Conservation (phyloP, 306 rosid species). For the Gastrolobium bilobum region DNA sequence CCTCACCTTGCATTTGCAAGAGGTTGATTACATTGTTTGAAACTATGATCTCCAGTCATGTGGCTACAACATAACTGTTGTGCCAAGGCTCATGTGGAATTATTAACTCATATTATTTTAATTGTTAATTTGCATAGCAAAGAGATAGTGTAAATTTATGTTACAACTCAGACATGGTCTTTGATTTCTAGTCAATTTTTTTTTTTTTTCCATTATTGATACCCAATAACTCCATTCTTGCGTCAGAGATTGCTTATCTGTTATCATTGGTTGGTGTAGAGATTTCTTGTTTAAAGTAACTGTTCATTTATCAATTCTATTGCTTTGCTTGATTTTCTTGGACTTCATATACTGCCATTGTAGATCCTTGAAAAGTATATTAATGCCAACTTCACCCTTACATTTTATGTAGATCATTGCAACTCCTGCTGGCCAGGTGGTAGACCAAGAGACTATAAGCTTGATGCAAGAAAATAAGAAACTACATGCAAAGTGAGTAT, state of each 20-base stretch:
- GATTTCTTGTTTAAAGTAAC: constrained; percentile 16
- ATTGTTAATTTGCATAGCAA: neutral
- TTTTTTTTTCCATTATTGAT: constrained; percentile 10
- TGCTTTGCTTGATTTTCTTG: constrained; percentile 39
- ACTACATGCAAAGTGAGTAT: constrained; percentile 74
- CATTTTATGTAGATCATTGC: constrained; percentile 51
- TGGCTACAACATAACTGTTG: too few species aligned
- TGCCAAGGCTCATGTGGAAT: too few species aligned
- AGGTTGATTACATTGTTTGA: too few species aligned
- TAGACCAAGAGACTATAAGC: constrained; percentile 56
- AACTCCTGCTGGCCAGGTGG: constrained; percentile 45
- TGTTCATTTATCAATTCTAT: constrained; percentile 1
- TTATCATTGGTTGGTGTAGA: constrained; percentile 19
- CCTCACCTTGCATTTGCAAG: too few species aligned
- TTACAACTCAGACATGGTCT: neutral
- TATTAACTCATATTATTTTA: neutral
- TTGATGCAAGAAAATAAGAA: constrained; percentile 70
- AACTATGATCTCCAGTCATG: too few species aligned
- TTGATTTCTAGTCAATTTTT: neutral
- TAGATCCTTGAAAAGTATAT: neutral
- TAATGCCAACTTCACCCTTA: constrained; percentile 31
- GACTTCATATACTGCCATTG: constrained; percentile 8
- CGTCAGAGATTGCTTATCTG: neutral
- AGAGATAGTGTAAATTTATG: neutral
- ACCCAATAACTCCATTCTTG: neutral